A percentile compares a stretch with the other conserved stretches of the same genome.
phyloP scores from a whole-genome alignment of 2,329 filamentous ascomycete genomes.

The Arthrinium puccinioides region DNA sequence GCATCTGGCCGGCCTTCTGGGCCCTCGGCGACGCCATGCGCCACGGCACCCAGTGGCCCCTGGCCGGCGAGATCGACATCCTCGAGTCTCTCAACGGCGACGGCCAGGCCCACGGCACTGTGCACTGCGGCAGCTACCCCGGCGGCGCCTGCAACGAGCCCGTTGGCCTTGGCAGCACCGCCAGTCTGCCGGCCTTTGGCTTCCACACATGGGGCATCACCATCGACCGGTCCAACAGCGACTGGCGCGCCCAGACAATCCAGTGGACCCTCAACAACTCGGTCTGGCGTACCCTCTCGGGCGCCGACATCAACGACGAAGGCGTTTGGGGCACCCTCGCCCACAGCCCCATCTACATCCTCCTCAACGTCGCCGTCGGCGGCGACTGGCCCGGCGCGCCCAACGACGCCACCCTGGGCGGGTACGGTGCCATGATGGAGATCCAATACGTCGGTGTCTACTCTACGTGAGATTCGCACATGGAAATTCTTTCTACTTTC shows the following conservation, averaged over 20 bases:
- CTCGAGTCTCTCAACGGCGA: slow-evolving; percentile 41
- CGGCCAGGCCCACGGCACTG: slow-evolving; percentile 37
- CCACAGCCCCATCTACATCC: slow-evolving; percentile 34
- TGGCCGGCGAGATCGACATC: slow-evolving; percentile 43
- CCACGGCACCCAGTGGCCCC: slow-evolving; percentile 37
- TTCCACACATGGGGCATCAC: slow-evolving; percentile 43
- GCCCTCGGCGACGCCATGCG: slow-evolving; percentile 40
- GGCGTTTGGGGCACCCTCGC: slow-evolving; percentile 36
- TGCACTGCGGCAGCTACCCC: slow-evolving; percentile 36
- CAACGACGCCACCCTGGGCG: slow-evolving; percentile 35
- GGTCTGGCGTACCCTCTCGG: slow-evolving; percentile 35
- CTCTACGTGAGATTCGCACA: slow-evolving; percentile 2
- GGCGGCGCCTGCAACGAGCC: slow-evolving; percentile 42
- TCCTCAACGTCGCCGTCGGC: slow-evolving; percentile 42
- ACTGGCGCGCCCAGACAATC: slow-evolving; percentile 40
- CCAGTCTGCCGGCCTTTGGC: slow-evolving; percentile 33
- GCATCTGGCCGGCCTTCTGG: slow-evolving; percentile 49
- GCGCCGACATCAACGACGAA: slow-evolving; percentile 30
- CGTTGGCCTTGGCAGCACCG: slow-evolving; percentile 27
- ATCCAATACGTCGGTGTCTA: slow-evolving; percentile 39
- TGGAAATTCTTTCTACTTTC: background rate
- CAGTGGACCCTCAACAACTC: slow-evolving; percentile 40
- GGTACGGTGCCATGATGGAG: slow-evolving; percentile 43
- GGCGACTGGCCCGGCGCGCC: slow-evolving; percentile 36
- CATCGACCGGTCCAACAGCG: slow-evolving; percentile 34